These are phyloP conservation scores for Coniochaeta sp. DNA, from an alignment of 2,329 filamentous ascomycete species.

Conservation along the genomic window DNA sequence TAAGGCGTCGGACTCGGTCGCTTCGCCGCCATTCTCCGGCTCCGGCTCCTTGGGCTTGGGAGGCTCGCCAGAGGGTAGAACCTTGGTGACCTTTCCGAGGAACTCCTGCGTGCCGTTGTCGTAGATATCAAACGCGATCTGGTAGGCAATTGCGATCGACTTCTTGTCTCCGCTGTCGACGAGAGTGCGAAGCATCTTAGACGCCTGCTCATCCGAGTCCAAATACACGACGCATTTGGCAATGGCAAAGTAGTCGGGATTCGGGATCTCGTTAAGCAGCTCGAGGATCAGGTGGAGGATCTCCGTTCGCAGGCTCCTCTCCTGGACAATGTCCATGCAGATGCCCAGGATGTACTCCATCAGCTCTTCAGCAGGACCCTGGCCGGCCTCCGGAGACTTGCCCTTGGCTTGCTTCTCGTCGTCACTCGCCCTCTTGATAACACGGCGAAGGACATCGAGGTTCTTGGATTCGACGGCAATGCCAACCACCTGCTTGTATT, in stretches of 20 bases:
- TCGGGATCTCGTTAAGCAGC: constrained; percentile 86
- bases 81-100: constrained; percentile 77
- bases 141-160: constrained; percentile 82
- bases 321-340: constrained; percentile 96
- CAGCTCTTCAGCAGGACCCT: constrained; percentile 72
- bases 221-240: constrained; percentile 96
- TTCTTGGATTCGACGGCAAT: constrained; percentile 95
- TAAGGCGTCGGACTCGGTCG: constrained; percentile 41
- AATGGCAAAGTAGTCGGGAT: constrained; percentile 95
- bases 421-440: constrained; percentile 83
- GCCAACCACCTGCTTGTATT: constrained; percentile 92
- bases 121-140: constrained; percentile 96
- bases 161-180: constrained; percentile 72
- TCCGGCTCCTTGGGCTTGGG: constrained; percentile 33
- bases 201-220: constrained; percentile 85
- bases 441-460: constrained; percentile 74
- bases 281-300: constrained; percentile 91
- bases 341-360: constrained; percentile 96
- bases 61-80: constrained; percentile 55
- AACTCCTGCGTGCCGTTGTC: constrained; percentile 99
- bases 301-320: constrained; percentile 73
- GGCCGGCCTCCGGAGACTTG: constrained; percentile 43
- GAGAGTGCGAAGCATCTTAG: constrained; percentile 74
- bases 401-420: constrained; percentile 69
- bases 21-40: constrained; percentile 37